Base-by-base conservation (phyloP, 495 filamentous ascomycete species). In the Hypomontagnella submonticulosa region DNA sequence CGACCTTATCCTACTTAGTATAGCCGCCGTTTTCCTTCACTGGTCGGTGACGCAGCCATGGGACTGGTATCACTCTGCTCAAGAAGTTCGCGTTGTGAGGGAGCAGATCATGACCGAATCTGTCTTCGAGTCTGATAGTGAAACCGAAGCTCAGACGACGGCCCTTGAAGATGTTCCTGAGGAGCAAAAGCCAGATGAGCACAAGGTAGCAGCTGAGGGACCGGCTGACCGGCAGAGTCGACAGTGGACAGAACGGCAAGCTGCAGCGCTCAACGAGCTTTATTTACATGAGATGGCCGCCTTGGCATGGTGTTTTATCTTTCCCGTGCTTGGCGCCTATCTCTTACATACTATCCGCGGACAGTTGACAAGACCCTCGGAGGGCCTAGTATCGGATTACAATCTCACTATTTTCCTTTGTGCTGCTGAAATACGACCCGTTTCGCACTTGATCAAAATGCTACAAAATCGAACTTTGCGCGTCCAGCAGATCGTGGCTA, bases 391-490 rank as follows among this genome's bases (percentile, higher is more conserved):
- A 12, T 96, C 92, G 2, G 89, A 95, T 71, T 95, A 92, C 76
- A 96, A 97, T 75, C 83, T 99, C 49, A 92, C 90, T n/a, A 91
- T 98, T 62, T 98, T 97, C 75, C 79, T 97, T 9, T 83, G 97
- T 6, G 93, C 91, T 9, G 88, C 95, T 7, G 93, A 98, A 73
- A 75, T 97, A 15, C 86, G 89, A 1, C 95, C 96, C 2, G 69
- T 90, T 50, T 84, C 90, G 2, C 94, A 97, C 68, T 77, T 93
- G 27, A 85, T 97, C 57, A 90, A 87, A 71, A 84, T 97, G 55
- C 81, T 96, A 16, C 88, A 92, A 70, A 81, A 84, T 11, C 86
- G 91, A 15, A 96, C 92, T 1, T 74, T 95, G n/a, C 86, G 93
- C 68, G 84, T 99, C 2, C 95, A 98, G 70, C 85, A 87, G 30